Percentiles rank a stretch among this genome's conserved stretches.
These are phyloP conservation scores for Lentinula boryana DNA, from an alignment of 768 basidiomycete species.

Conservation along the genomic window DNA sequence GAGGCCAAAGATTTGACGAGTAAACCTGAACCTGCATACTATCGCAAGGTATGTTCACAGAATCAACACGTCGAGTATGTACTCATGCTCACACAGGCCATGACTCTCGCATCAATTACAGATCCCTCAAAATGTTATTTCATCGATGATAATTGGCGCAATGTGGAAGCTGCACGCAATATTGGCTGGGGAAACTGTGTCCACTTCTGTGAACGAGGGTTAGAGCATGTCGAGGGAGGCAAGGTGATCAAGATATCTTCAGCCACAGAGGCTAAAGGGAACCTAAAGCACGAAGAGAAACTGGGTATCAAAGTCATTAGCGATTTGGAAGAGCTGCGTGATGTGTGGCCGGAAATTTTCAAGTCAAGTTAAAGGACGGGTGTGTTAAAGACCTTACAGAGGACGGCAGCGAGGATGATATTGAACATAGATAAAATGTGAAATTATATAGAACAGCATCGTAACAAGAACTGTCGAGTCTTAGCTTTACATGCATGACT, in stretches of 20 bases:
- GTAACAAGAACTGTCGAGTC: no score
- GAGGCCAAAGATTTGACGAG: conserved; percentile 58
- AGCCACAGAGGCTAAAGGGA: conserved; percentile 17
- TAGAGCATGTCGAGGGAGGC: conserved; percentile 61
- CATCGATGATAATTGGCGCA: conserved; percentile 69
- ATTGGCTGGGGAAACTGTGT: conserved; percentile 71
- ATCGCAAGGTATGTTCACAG: conserved; percentile 39
- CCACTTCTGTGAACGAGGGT: conserved; percentile 68
- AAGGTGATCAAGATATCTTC: conserved; percentile 37
- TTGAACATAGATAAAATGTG: no score
- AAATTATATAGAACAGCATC: no score
- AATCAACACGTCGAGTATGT: not conserved
- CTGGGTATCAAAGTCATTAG: conserved; percentile 46
- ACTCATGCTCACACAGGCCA: conserved; percentile 39
- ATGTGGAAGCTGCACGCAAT: conserved; percentile 59
- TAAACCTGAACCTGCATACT: conserved; percentile 77
- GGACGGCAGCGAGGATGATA: no score
- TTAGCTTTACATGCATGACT: no score
- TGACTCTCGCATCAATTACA: conserved; percentile 50
- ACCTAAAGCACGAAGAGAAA: conserved; percentile 25
- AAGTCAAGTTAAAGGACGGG: conserved; percentile 8
- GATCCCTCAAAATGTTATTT: conserved; percentile 74
- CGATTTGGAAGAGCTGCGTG: conserved; percentile 60
- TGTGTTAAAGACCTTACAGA: no score
- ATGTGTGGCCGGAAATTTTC: conserved; percentile 75